These are phyloP conservation scores for Aurantiochytrium sp. DNA, from an alignment of 108 stramenopile genomes.

Conservation along the genomic window DNA sequence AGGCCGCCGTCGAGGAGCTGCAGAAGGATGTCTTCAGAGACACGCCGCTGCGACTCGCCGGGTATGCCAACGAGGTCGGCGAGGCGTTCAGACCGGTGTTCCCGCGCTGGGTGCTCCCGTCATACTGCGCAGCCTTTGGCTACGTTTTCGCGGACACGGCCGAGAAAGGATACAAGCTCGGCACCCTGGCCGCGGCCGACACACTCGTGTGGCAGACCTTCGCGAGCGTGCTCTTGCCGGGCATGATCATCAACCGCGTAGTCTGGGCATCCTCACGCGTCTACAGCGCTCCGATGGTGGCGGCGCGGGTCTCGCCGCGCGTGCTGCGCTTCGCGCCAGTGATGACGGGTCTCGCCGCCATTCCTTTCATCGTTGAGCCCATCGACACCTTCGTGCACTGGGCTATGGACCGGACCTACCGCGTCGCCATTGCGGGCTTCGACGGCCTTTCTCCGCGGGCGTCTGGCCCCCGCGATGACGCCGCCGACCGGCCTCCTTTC, in stretches of 20 bases:
- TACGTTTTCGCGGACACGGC: constrained; percentile 56
- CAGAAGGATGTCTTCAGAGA: constrained; percentile 36
- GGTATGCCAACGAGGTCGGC: constrained; percentile 59
- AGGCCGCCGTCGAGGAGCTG: neutral
- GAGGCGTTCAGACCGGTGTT: constrained; percentile 46
- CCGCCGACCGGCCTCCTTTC: too few species aligned
- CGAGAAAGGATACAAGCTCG: constrained; percentile 35
- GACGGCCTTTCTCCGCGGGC: too few species aligned
- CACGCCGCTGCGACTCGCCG: constrained; percentile 35
- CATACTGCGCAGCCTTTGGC: constrained; percentile 46
- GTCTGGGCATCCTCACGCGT: neutral
- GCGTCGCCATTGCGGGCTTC: neutral
- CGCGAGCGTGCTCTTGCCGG: constrained; percentile 51
- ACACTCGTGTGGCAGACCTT: constrained; percentile 54
- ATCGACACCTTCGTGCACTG: constrained; percentile 48
- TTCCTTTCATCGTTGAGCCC: constrained; percentile 56
- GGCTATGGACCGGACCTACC: constrained; percentile 40
- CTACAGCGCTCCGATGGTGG: neutral
- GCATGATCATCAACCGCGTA: constrained; percentile 46
- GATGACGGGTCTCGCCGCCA: constrained; percentile 47
- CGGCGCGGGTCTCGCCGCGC: neutral
- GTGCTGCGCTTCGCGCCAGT: constrained; percentile 35
- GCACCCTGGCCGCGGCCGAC: constrained; percentile 35
- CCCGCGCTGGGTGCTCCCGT: constrained; percentile 42
- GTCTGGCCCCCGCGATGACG: too few species aligned